phyloP scores from a whole-genome alignment of 2,329 filamentous ascomycete species.

The Nigrospora osmanthi region DNA sequence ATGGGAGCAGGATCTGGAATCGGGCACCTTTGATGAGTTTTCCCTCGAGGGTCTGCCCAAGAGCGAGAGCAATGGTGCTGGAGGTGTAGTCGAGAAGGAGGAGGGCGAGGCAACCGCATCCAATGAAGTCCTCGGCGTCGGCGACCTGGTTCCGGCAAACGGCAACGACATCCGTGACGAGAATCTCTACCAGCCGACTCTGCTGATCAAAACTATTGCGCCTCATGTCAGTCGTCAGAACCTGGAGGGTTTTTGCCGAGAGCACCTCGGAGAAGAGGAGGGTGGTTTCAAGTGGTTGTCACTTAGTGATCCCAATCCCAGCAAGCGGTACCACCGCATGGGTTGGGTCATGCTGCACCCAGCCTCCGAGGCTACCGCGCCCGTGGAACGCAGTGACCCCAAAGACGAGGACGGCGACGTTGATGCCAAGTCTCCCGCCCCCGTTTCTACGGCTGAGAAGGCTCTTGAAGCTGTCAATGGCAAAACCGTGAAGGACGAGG shows the following conservation, averaged over 20 bases:
- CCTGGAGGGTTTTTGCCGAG: constrained; percentile 88
- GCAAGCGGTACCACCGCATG: constrained; percentile 94
- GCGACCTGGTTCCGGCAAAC: constrained; percentile 77
- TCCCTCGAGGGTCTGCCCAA: constrained; percentile 91
- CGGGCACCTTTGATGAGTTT: constrained; percentile 86
- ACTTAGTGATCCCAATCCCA: constrained; percentile 90
- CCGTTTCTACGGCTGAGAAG: constrained; percentile 64
- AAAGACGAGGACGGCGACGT: constrained; percentile 59
- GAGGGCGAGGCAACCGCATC: constrained; percentile 88
- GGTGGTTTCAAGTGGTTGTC: constrained; percentile 95
- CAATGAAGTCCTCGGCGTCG: constrained; percentile 87
- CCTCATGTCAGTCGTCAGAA: constrained; percentile 92
- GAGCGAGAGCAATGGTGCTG: constrained; percentile 80
- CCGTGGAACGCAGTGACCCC: constrained; percentile 64
- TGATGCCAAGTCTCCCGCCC: constrained; percentile 40
- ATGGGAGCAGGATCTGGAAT: constrained; percentile 83
- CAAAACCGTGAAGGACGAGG: constrained; percentile 92
- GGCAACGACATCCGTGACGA: constrained; percentile 87
- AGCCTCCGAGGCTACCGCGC: constrained; percentile 55
- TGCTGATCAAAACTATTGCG: constrained; percentile 96
- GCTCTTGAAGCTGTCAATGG: constrained; percentile 93
- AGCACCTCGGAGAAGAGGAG: constrained; percentile 83
- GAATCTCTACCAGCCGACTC: constrained; percentile 77
- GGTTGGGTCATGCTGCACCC: constrained; percentile 97
- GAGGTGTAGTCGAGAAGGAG: constrained; percentile 84